These are phyloP conservation scores for Zygoascus sp. DNA, from an alignment of 1,139 yeast genomes.

Conservation along the genomic window DNA sequence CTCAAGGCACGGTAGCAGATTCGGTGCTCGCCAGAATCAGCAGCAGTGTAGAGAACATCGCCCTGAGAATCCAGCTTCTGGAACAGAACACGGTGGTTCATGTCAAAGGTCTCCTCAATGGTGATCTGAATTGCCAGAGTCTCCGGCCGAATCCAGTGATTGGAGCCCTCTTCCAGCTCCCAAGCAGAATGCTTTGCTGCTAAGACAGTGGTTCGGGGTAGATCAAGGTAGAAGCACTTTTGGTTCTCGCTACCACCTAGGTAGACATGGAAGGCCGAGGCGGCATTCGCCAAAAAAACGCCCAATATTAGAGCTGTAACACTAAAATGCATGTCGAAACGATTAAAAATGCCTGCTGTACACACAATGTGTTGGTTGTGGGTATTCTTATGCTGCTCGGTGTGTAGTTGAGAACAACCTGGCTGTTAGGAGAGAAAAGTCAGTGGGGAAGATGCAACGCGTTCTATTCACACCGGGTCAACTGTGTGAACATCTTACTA, in stretches of 20 bases:
- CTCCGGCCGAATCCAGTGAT: constrained; percentile 44
- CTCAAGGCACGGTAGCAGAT: constrained; percentile 65
- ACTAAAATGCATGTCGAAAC: constrained; percentile 4
- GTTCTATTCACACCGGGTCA: not conserved
- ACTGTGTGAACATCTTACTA: too few species aligned
- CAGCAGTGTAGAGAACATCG: constrained; percentile 63
- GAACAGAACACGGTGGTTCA: constrained; percentile 62
- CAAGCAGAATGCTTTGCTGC: constrained; percentile 54
- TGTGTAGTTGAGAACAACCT: constrained; percentile 2
- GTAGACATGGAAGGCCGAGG: constrained; percentile 46
- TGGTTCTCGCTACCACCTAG: constrained; percentile 51
- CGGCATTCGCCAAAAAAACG: constrained; percentile 5
- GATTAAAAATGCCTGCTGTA: not conserved
- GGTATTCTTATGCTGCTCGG: not conserved
- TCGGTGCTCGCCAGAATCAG: constrained; percentile 68
- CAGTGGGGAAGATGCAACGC: not conserved
- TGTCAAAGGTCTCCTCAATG: constrained; percentile 62
- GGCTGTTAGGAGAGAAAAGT: constrained; percentile 6
- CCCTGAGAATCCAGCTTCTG: constrained; percentile 58
- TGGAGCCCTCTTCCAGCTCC: constrained; percentile 45
- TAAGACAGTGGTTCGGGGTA: constrained; percentile 54
- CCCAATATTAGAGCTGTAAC: not conserved
- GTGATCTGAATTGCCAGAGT: constrained; percentile 47
- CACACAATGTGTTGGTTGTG: not conserved
- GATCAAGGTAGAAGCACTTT: constrained; percentile 63